Percentiles rank a stretch among this genome's conserved stretches.
phyloP scores from a whole-genome alignment of 305 asterid genomes.

The Petunia hybrid region DNA sequence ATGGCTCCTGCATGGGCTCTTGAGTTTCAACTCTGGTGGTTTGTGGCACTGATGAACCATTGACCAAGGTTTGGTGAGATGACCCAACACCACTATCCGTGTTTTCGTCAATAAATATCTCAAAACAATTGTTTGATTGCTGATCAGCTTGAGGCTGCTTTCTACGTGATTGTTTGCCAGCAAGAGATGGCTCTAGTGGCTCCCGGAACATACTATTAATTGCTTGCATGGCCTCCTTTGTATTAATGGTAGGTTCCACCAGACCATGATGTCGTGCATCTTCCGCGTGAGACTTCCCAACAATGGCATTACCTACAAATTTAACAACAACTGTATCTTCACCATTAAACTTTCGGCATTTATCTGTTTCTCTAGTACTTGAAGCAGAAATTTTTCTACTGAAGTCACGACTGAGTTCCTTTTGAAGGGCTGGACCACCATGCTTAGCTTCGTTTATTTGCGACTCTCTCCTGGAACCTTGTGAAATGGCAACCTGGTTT shows the following conservation, averaged over 20 bases:
- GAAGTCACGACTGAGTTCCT: conserved; percentile 37
- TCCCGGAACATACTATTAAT: conserved; percentile 82
- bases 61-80: conserved; percentile 40
- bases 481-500: conserved; percentile 40
- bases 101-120: conserved; percentile 57
- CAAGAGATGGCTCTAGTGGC: conserved; percentile 73
- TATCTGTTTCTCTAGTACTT: conserved; percentile 42
- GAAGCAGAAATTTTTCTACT: conserved; percentile 28
- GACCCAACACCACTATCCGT: conserved; percentile 39
- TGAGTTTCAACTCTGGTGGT: conserved; percentile 36
- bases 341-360: conserved; percentile 36
- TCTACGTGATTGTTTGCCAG: conserved; percentile 49
- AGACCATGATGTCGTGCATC: conserved; percentile 92
- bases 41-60: conserved; percentile 40
- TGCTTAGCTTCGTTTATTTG: conserved; percentile 39
- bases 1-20: conserved; percentile 56
- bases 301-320: conserved; percentile 74
- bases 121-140: conserved; percentile 48
- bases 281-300: conserved; percentile 74
- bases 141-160: conserved; percentile 47
- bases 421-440: conserved; percentile 40
- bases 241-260: conserved; percentile 86
- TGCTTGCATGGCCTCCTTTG: conserved; percentile 83
- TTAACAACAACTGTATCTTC: conserved; percentile 69
- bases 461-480: conserved; percentile 39